Percentiles rank a stretch among this genome's conserved stretches.
phyloP scores from a whole-genome alignment of 2,329 filamentous ascomycete genomes.

The Geosmithia morbida region DNA sequence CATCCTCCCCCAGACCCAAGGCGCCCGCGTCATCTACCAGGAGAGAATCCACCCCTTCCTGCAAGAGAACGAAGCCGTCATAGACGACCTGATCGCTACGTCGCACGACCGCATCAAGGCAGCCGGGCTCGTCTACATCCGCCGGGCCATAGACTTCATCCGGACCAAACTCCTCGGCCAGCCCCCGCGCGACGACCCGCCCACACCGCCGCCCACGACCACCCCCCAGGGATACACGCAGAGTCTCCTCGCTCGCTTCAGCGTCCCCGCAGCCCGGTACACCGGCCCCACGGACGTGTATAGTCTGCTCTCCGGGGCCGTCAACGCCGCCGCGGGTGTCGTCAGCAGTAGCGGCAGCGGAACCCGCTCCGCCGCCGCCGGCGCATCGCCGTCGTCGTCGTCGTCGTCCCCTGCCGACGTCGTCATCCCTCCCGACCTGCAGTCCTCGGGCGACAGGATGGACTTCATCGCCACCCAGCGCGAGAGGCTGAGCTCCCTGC shows the following conservation, averaged over 20 bases:
- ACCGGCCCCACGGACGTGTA: constrained; percentile 54
- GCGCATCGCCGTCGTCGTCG: constrained; percentile 25
- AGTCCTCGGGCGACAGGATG: constrained; percentile 49
- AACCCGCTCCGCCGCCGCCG: constrained; percentile 4
- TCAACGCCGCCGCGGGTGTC: constrained; percentile 43
- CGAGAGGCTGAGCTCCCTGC: constrained; percentile 58
- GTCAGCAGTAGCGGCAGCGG: constrained; percentile 11
- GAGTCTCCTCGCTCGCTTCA: constrained; percentile 72
- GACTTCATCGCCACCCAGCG: constrained; percentile 67
- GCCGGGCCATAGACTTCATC: constrained; percentile 54
- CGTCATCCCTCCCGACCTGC: constrained; percentile 58
- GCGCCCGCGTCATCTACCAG: constrained; percentile 75
- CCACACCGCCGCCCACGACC: constrained; percentile 25
- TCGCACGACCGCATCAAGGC: constrained; percentile 65
- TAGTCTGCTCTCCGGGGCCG: constrained; percentile 58
- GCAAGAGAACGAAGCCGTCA: constrained; percentile 69
- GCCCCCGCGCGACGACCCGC: constrained; percentile 33
- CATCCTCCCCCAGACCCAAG: constrained; percentile 93
- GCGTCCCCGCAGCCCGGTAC: constrained; percentile 56
- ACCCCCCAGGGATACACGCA: constrained; percentile 55
- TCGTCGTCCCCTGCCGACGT: constrained; percentile 28
- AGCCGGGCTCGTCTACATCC: constrained; percentile 63
- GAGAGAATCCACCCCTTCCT: constrained; percentile 80
- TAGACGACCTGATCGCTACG: constrained; percentile 78
- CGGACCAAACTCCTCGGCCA: constrained; percentile 69